Percentiles rank a stretch among this genome's conserved stretches.
Evolutionary conservation across 1,284 basidiomycete species (phyloP).

Genomic region (Cryptococcus sp.): DNA sequence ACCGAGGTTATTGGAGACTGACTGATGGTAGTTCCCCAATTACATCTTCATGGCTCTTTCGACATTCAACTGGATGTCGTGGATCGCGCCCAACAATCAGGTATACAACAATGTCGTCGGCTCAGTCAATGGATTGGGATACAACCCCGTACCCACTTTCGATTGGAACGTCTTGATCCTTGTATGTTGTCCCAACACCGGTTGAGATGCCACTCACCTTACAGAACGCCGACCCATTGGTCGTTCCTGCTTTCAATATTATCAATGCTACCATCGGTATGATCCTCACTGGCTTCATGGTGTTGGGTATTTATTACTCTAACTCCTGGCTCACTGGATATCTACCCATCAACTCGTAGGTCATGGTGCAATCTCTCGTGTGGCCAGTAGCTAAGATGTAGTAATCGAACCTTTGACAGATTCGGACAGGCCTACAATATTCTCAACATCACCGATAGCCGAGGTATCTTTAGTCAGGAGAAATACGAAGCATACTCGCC

Average conservation of each 20-base stretch:
- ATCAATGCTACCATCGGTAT: slow-evolving; percentile 29
- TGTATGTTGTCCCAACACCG: background rate
- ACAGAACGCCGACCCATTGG: slow-evolving; percentile 13
- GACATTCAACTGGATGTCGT: slow-evolving; percentile 59
- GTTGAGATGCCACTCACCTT: background rate
- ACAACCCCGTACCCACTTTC: slow-evolving; percentile 45
- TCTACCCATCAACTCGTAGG: slow-evolving; percentile 29
- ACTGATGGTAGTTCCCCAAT: slow-evolving; percentile 38
- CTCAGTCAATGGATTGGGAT: slow-evolving; percentile 28
- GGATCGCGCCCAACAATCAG: slow-evolving; percentile 53
- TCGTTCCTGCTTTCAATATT: slow-evolving; percentile 29
- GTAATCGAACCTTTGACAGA: slow-evolving; percentile 25
- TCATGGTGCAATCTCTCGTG: background rate
- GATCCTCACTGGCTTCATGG: slow-evolving; percentile 22
- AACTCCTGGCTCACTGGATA: slow-evolving; percentile 34
- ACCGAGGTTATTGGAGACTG: background rate
- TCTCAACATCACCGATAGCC: slow-evolving; percentile 29
- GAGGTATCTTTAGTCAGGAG: slow-evolving; percentile 25
- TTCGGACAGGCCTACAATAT: slow-evolving; percentile 39
- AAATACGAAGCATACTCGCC: slow-evolving; percentile 38
- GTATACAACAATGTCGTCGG: slow-evolving; percentile 23
- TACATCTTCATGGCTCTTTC: slow-evolving; percentile 50
- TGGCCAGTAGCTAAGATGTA: background rate
- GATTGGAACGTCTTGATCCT: slow-evolving; percentile 34
- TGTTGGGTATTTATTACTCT: slow-evolving; percentile 24